Conservation (phyloP, 2,329 filamentous ascomycete genomes). For the Periglandula ipomoeae region DNA sequence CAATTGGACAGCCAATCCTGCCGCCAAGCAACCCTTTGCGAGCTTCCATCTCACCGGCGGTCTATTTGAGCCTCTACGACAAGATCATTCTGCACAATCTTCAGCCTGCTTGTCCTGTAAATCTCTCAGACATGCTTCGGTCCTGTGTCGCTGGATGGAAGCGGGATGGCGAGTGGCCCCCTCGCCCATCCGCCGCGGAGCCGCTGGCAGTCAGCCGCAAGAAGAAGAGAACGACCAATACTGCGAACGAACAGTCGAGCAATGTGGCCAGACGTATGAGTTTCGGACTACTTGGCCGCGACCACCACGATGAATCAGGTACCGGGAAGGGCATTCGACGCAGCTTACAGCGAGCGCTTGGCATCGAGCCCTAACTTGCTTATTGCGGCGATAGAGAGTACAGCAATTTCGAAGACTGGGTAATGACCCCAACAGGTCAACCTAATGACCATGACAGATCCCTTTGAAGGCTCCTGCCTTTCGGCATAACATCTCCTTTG, state of each 20-base stretch:
- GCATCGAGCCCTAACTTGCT: constrained; percentile 19
- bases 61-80: constrained; percentile 78
- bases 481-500: not conserved
- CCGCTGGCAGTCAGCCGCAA: constrained; percentile 27
- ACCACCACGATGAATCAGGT: constrained; percentile 23
- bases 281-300: constrained; percentile 36
- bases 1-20: constrained; percentile 63
- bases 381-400: not conserved
- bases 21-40: constrained; percentile 68
- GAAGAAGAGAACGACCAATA: constrained; percentile 25
- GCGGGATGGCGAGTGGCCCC: constrained; percentile 87
- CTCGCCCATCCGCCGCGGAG: constrained; percentile 34
- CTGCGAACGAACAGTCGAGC: constrained; percentile 16
- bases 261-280: constrained; percentile 34
- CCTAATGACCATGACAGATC: too few species aligned
- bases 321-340: constrained; percentile 32
- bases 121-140: constrained; percentile 69
- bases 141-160: constrained; percentile 89
- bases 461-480: not conserved
- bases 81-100: constrained; percentile 76
- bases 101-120: constrained; percentile 81
- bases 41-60: constrained; percentile 60
- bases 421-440: too few species aligned
- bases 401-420: not conserved
- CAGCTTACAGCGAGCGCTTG: constrained; percentile 37